Base-by-base conservation (phyloP, 108 stramenopile genomes). In the Parietichytrium sp. region DNA sequence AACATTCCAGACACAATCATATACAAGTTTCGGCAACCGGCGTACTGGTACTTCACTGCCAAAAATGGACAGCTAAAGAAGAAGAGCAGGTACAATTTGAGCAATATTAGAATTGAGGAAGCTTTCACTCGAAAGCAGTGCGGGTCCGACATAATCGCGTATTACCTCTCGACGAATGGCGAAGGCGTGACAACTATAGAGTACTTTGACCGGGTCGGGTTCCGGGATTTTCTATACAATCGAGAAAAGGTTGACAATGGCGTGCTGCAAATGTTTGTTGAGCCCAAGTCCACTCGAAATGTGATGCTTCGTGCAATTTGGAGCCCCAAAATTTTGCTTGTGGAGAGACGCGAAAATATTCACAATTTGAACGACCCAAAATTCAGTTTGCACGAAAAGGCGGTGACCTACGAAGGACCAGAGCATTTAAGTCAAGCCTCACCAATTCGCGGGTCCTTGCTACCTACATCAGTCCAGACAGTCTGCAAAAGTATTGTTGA, bases 21-120 rank as follows among this genome's bases (percentile, higher is more conserved):
- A 6, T 95, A 93, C 86, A 90, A 92, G 20, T 93, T 91, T 61
- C 92, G 93, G 15, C 91, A 92, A 55, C 93, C 94, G 29, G 88
- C 92, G 16, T 82, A 83, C 47, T 95, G 94, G 94, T 95, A 93
- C 55, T 95, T 95, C 55, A 94, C 93, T 0, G 88, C 88, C 80
- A 84, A 88, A 51, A 87, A 88, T 33, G 92, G 93, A 18, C 85
- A 91, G 49, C 84, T 92, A 52, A 93, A 93, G 83, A 86, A 92
- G 53, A 94, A 90, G 81, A 85, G 89, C 51, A 93, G 93, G 54
- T 86, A 92, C 20, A 95, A 93, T 51, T 31, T 95, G 36, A 89
- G 89, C 48, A 94, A 93, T 47, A 80, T 84, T 4, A 83, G 88
- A 47, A 95, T 95, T 55, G 93, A 93, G 51, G 92, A 95, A 52